Base-by-base conservation (phyloP, 139 green algal species). In the Chlamydomonas sp. region DNA sequence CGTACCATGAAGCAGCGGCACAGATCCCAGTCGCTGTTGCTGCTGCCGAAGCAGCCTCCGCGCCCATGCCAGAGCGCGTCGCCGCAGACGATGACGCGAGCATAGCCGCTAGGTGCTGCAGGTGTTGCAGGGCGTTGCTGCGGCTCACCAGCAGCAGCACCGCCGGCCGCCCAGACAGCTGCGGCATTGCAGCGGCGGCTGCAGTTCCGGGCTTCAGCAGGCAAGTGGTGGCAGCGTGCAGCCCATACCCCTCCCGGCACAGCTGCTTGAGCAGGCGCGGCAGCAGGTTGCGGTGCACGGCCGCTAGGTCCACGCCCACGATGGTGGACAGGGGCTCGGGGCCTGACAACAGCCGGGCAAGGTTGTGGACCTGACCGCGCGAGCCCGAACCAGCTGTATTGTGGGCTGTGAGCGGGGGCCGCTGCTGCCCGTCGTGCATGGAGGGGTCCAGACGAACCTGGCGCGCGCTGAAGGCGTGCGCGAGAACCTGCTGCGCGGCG, bases 121-220 rank as follows among this genome's bases (percentile, higher is more conserved):
- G 78, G 85, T 89, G 85, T 62, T 64, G 57, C 49, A 85, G 59
- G 1, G 78, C 78, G 71, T 89, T 89, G 78, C 85, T 89, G 69
- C 85, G 85, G 61, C 78, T 80, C 6, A 89, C 75, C 76, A 80
- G 71, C n/a, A 89, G 68, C 67, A 89, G 61, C 67, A 80, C 85
- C 69, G 78, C 78, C 0, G 85, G 85, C 60, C 66, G n/a, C 15
- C 61, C 68, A 15, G 61, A 7, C 3, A 85, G 85, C 66, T 63
- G 57, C 14, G 85, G 61, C 78, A 80, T 49, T 49, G 85, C 85
- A 64, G 85, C 78, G 69, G 63, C 84, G 18, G 78, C 62, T 17
- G 85, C 85, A 57, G 63, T 31, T 16, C 31, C 69, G 7, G 17
- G 60, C 16, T 59, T 15, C 5, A 85, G 59, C n/a, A 12, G 7